Conservation (phyloP, 2,329 filamentous ascomycete species). For the Neoscytalidium dimidiatum region DNA sequence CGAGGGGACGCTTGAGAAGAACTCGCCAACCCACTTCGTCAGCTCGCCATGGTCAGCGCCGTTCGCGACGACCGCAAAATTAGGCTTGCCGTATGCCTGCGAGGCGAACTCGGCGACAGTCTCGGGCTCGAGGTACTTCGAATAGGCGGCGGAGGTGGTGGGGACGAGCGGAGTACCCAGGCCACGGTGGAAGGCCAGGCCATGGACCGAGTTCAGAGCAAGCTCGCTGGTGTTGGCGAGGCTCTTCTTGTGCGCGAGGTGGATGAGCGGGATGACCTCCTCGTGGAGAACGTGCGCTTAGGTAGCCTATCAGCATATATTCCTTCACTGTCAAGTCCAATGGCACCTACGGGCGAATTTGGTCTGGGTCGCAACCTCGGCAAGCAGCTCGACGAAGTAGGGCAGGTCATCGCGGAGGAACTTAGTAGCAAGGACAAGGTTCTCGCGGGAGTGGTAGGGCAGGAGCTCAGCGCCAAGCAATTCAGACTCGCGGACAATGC, state of each 20-base stretch:
- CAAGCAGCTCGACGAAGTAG: slow-evolving; percentile 95
- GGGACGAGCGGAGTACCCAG: slow-evolving; percentile 80
- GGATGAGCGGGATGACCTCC: slow-evolving; percentile 76
- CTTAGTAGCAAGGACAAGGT: slow-evolving; percentile 86
- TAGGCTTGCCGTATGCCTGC: slow-evolving; percentile 81
- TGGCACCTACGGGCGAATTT: slow-evolving; percentile 70
- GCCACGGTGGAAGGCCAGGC: slow-evolving; percentile 87
- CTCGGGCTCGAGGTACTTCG: slow-evolving; percentile 78
- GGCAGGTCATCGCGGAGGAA: slow-evolving; percentile 95
- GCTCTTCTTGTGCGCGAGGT: slow-evolving; percentile 74
- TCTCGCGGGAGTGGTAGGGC: slow-evolving; percentile 89
- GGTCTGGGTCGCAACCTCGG: slow-evolving; percentile 85
- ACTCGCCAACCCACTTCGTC: slow-evolving; percentile 87
- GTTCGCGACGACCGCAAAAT: slow-evolving; percentile 89
- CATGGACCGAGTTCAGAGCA: slow-evolving; percentile 83
- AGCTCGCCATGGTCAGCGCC: slow-evolving; percentile 76
- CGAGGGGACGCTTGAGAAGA: slow-evolving; percentile 75
- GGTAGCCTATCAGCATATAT: slow-evolving; percentile 16
- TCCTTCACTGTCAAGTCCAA: slow-evolving; percentile 10
- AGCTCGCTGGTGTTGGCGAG: slow-evolving; percentile 64
- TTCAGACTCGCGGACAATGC: slow-evolving; percentile 93
- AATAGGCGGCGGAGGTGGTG: slow-evolving; percentile 68
- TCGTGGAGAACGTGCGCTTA: slow-evolving; percentile 88
- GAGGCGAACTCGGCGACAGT: slow-evolving; percentile 74
- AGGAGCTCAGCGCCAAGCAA: slow-evolving; percentile 89